Percentiles rank a stretch among this genome's conserved stretches.
phyloP scores from a whole-genome alignment of 1,284 basidiomycete genomes.

The Ceratobasidium sp. region DNA sequence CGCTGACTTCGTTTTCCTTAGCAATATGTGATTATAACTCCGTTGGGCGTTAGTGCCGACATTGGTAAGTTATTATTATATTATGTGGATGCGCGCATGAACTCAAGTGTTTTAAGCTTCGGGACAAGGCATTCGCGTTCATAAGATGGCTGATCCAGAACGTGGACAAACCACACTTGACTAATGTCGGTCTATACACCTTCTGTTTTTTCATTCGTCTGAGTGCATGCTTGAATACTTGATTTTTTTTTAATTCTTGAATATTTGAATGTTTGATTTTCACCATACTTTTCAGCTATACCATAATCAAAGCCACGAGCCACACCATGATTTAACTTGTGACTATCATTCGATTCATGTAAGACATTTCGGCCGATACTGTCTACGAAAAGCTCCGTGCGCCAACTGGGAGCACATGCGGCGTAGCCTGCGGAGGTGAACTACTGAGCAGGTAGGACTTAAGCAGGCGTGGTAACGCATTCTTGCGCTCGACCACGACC shows the following conservation, averaged over 20 bases:
- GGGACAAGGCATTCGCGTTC: slow-evolving; percentile 68
- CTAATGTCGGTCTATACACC: background rate
- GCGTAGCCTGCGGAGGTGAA: too few species aligned
- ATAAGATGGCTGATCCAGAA: slow-evolving; percentile 81
- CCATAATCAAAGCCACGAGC: too few species aligned
- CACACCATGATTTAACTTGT: too few species aligned
- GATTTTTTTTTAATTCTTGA: background rate
- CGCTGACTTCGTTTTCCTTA: slow-evolving; percentile 53
- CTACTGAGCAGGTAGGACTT: too few species aligned
- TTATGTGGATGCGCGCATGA: background rate
- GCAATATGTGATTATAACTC: slow-evolving; percentile 93
- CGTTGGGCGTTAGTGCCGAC: slow-evolving; percentile 58
- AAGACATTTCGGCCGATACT: too few species aligned
- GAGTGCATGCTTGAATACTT: background rate
- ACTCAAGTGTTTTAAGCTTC: slow-evolving; percentile 53
- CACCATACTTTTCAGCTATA: background rate
- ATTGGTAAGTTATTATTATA: slow-evolving; percentile 9
- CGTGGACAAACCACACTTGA: slow-evolving; percentile 43
- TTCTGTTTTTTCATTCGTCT: background rate
- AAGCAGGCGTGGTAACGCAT: too few species aligned
- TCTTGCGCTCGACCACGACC: too few species aligned
- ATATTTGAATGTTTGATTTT: background rate
- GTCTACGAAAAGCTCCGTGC: too few species aligned
- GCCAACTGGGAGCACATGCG: too few species aligned
- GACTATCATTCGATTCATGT: too few species aligned